phyloP scores from a whole-genome alignment of 768 basidiomycete species.

The Symmetrospora coprosmae region DNA sequence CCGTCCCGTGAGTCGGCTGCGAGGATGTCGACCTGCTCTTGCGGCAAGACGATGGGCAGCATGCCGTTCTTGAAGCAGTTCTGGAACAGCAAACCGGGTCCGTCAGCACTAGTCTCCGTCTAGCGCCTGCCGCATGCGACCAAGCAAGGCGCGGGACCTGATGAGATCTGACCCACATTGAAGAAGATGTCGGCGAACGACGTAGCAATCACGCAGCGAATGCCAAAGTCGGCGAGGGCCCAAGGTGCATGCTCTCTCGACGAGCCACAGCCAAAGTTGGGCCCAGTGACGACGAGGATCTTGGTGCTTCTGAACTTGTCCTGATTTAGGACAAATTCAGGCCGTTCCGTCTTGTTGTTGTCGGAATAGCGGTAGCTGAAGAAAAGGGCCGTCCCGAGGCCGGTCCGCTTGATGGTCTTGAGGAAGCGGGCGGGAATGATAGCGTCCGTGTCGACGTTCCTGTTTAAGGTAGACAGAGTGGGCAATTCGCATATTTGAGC shows the following conservation, averaged over 20 bases:
- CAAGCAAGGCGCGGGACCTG: constrained; percentile 5
- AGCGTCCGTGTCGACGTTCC: constrained; percentile 70
- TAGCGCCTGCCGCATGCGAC: not conserved
- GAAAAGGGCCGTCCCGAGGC: constrained; percentile 69
- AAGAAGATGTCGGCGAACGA: constrained; percentile 84
- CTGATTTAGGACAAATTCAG: constrained; percentile 72
- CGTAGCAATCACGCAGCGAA: constrained; percentile 71
- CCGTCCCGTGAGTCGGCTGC: constrained; percentile 63
- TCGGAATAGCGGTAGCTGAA: constrained; percentile 64
- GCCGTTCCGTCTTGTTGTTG: constrained; percentile 56
- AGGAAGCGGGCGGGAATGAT: constrained; percentile 89
- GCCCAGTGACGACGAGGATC: constrained; percentile 68
- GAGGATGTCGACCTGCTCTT: constrained; percentile 55
- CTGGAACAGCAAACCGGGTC: constrained; percentile 1
- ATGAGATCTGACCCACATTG: constrained; percentile 39
- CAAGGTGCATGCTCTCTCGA: constrained; percentile 75
- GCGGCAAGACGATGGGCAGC: constrained; percentile 61
- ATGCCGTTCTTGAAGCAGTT: constrained; percentile 90
- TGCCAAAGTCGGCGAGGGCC: constrained; percentile 61
- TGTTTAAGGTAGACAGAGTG: too few species aligned
- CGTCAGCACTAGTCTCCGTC: not conserved
- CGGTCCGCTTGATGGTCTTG: constrained; percentile 80
- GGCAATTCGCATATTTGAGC: not conserved
- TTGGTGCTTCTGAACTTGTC: constrained; percentile 59
- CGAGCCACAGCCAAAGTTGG: constrained; percentile 64